phyloP scores from a whole-genome alignment of 1,139 yeast species.

The Yamadazyma siamensis region DNA sequence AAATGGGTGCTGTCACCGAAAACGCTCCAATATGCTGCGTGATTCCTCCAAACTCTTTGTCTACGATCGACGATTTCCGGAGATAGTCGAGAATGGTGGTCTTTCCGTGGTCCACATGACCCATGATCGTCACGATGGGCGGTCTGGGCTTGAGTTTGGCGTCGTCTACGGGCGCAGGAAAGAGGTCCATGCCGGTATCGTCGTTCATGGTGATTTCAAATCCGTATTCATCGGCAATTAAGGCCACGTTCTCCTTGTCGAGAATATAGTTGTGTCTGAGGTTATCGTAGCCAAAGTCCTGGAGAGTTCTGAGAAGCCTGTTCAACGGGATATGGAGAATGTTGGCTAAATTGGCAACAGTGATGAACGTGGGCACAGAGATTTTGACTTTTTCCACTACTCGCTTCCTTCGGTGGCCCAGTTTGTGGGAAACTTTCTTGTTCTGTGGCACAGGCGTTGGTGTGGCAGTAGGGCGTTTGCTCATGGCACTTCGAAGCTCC shows the following conservation, averaged over 20 bases:
- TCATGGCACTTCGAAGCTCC: too few species aligned
- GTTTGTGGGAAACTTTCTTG: conserved; percentile 2
- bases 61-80: conserved; percentile 79
- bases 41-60: conserved; percentile 91
- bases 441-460: conserved; percentile 1
- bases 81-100: conserved; percentile 88
- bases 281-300: conserved; percentile 72
- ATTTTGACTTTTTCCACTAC: conserved; percentile 29
- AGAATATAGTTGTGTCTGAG: conserved; percentile 74
- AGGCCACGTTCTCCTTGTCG: conserved; percentile 79
- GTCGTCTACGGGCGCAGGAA: conserved; percentile 35
- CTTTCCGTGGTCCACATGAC: conserved; percentile 98
- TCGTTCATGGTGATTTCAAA: conserved; percentile 63
- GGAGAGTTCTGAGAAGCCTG: conserved; percentile 55
- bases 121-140: conserved; percentile 97
- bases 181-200: conserved; percentile 61
- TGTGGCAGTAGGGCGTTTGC: conserved; percentile 1
- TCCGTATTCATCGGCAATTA: conserved; percentile 88
- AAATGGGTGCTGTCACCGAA: conserved; percentile 71
- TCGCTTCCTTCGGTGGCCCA: conserved; percentile 1
- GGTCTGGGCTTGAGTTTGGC: conserved; percentile 61
- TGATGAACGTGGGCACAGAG: conserved; percentile 67
- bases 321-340: conserved; percentile 64
- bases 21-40: conserved; percentile 99
- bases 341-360: conserved; percentile 74